Base-by-base conservation (phyloP, 345 rosid species). In the Capsella bursapastoris region DNA sequence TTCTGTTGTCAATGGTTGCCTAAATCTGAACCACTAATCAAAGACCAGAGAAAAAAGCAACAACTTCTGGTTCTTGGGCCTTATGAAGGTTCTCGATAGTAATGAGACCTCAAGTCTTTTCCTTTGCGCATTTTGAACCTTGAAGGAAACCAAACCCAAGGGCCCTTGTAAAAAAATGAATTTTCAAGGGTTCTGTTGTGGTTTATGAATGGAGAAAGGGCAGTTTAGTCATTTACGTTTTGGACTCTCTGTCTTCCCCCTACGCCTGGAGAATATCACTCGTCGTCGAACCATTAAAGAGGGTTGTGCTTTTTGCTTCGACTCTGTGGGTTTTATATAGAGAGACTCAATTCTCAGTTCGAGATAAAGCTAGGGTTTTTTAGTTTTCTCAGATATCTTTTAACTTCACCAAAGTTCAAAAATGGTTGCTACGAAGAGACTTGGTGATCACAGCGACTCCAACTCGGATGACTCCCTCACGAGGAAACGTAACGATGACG, bases 361-460 rank as follows among this genome's bases (percentile, higher is more conserved):
- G 16, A 8, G 4, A 2, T 0, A 38, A 55, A 56, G 57, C 37
- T 70, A 70, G 48, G 74, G 57, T 15, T 71, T 49, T 22, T 37
- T 7, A 22, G 4, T 60, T 25, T 8, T 28, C 64, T 37, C 11
- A 34, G 0, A 8, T 11, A 34, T 9, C 15, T n/a, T 3, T 7
- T 15, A 43, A 40, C 12, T 27, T 56, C 0, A 12, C 32, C 0
- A 16, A 72, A 41, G 18, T 72, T 53, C 32, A 9, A 64, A 8
- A 13, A 72, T 72, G 64, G 12, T 4, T 49, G 29, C 7, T 35
- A 38, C 28, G 35, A 57, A 22, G 44, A 53, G 47, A 32, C 9
- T 32, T 9, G 43, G 61, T 37, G 58, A 49, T 43, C 40, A 32
- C 35, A 22, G 12, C 32, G 56, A 18, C 13, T 52, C 76, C 25